These are phyloP conservation scores for Ustilago vetiveriae DNA, from an alignment of 1,284 basidiomycete species.

Conservation along the genomic window DNA sequence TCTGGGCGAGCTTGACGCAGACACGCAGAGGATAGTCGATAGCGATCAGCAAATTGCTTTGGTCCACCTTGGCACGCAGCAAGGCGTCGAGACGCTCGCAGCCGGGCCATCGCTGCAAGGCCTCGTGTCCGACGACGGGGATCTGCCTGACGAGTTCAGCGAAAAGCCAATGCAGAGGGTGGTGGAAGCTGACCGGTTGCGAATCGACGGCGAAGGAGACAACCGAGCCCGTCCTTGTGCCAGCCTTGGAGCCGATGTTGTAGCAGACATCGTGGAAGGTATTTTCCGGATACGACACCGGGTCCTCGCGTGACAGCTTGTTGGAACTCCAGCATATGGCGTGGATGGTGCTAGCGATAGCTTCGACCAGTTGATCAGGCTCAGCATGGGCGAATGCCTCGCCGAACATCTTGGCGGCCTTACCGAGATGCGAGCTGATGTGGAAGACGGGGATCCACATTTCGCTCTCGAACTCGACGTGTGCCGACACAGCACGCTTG, in stretches of 20 bases:
- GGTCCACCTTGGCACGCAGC: conserved; percentile 38
- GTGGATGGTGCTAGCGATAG: conserved; percentile 77
- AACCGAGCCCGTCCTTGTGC: conserved; percentile 71
- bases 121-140: conserved; percentile 27
- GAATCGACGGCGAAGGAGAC: conserved; percentile 70
- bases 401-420: conserved; percentile 59
- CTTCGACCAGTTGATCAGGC: conserved; percentile 74
- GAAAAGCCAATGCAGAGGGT: conserved; percentile 89
- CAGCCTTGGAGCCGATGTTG: conserved; percentile 73
- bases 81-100: conserved; percentile 32
- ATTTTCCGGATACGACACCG: conserved; percentile 77
- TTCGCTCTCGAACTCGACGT: conserved; percentile 66
- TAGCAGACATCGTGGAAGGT: conserved; percentile 69
- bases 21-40: conserved; percentile 64
- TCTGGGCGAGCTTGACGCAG: conserved; percentile 79
- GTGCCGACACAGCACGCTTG: conserved; percentile 53
- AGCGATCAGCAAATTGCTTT: conserved; percentile 47
- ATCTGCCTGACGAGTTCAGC: conserved; percentile 82
- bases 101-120: conserved; percentile 30
- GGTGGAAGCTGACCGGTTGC: conserved; percentile 79
- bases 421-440: conserved; percentile 61
- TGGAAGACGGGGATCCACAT: conserved; percentile 65
- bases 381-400: conserved; percentile 69
- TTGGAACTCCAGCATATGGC: conserved; percentile 71
- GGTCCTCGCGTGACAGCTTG: conserved; percentile 41